Evolutionary conservation across 306 rosid species (phyloP).

Genomic region (Gastrolobium bilobum): DNA sequence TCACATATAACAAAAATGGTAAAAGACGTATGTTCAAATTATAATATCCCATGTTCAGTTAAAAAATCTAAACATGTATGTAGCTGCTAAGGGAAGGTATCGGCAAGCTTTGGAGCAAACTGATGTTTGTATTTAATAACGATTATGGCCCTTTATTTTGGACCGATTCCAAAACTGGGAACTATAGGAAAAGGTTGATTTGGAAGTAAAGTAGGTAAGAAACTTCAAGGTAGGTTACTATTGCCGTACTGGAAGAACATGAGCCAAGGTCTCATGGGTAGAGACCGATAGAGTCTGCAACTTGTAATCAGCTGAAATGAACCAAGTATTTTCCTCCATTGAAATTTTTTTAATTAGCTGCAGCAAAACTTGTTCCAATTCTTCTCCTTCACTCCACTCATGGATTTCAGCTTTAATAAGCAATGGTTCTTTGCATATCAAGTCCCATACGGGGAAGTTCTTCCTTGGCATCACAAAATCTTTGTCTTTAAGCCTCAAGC

Average conservation of each 20-base stretch:
- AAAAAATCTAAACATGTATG: too few relatives aligned
- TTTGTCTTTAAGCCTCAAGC: constrained; percentile 62
- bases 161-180: too few relatives aligned
- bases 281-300: constrained; percentile 45
- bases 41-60: too few relatives aligned
- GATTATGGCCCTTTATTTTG: too few relatives aligned
- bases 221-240: background rate
- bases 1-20: too few relatives aligned
- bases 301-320: constrained; percentile 62
- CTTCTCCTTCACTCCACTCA: constrained; percentile 72
- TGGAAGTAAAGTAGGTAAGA: too few relatives aligned
- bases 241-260: constrained; percentile 55
- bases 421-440: constrained; percentile 63
- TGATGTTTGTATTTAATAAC: too few relatives aligned
- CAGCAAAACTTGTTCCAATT: constrained; percentile 47
- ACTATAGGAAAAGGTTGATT: too few relatives aligned
- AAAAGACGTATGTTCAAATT: too few relatives aligned
- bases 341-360: constrained; percentile 54
- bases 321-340: constrained; percentile 46
- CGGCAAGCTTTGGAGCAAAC: too few relatives aligned
- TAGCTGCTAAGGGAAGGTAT: too few relatives aligned
- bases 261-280: constrained; percentile 58
- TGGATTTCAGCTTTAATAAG: constrained; percentile 64
- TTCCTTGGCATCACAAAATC: constrained; percentile 77
- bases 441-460: constrained; percentile 68